Evolutionary conservation across 75 land plant species (phyloP).

Genomic region (Adiantum capillusveneris): DNA sequence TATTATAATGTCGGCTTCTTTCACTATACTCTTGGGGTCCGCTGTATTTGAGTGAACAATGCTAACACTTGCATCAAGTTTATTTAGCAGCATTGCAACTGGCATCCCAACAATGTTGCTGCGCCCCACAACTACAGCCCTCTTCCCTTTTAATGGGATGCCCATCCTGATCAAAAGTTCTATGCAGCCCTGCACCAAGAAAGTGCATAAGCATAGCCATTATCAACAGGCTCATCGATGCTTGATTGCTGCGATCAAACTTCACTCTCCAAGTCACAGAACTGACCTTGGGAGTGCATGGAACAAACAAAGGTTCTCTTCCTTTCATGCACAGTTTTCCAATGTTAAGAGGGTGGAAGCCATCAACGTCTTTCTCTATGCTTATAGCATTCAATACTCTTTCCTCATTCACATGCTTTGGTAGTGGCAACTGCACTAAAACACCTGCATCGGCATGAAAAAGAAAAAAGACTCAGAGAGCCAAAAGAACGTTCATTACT

Average conservation of each 20-base stretch:
- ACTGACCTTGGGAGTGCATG: conserved; percentile 81
- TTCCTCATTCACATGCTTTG: conserved; percentile 80
- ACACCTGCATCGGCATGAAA: conserved; percentile 38
- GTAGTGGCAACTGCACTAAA: conserved; percentile 79
- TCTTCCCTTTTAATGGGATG: conserved; percentile 49
- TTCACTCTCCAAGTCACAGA: too few species aligned
- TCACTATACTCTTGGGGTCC: conserved; percentile 53
- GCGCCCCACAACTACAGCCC: conserved; percentile 81
- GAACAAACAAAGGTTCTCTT: conserved; percentile 69
- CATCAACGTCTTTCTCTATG: conserved; percentile 90
- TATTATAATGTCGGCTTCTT: conserved; percentile 76
- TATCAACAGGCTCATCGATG: too few species aligned
- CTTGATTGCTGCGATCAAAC: too few species aligned
- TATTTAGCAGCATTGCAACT: conserved; percentile 62
- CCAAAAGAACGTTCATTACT: too few species aligned
- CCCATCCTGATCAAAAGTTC: conserved; percentile 64
- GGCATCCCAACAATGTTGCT: conserved; percentile 89
- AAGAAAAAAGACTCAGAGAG: too few species aligned
- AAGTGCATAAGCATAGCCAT: too few species aligned
- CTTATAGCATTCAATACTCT: conserved; percentile 58
- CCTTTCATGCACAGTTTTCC: conserved; percentile 92
- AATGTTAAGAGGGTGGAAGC: conserved; percentile 86
- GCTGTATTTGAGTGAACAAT: conserved; percentile 67
- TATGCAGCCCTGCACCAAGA: conserved; percentile 70
- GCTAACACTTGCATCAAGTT: conserved; percentile 82